A percentile compares a stretch with the other conserved stretches of the same genome.
These are phyloP conservation scores for Debaryomyces hansenii DNA, from an alignment of 805 yeast species.

Conservation along the genomic window DNA sequence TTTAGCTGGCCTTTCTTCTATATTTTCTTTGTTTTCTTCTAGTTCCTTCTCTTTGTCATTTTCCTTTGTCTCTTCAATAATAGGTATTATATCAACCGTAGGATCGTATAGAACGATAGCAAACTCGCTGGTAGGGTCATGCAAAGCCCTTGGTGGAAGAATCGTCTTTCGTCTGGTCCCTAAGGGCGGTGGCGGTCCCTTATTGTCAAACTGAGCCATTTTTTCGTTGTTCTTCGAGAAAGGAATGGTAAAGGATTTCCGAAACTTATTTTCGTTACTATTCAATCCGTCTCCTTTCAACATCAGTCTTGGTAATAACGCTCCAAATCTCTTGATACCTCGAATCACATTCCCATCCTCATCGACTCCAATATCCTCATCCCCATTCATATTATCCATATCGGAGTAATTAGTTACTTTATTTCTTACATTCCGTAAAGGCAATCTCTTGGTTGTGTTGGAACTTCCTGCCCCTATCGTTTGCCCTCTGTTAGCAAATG, in stretches of 20 bases:
- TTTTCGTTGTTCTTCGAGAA: slow-evolving; percentile 40
- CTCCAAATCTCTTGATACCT: slow-evolving; percentile 48
- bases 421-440: slow-evolving; percentile 28
- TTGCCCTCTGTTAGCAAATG: slow-evolving; percentile 39
- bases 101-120: slow-evolving; percentile 97
- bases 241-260: slow-evolving; percentile 58
- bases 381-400: slow-evolving; percentile 2
- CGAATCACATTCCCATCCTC: slow-evolving; percentile 29
- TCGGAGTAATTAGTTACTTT: slow-evolving; percentile 34
- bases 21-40: slow-evolving; percentile 12
- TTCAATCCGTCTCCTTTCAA: slow-evolving; percentile 35
- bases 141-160: slow-evolving; percentile 87
- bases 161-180: slow-evolving; percentile 74
- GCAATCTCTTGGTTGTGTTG: slow-evolving; percentile 12
- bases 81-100: slow-evolving; percentile 65
- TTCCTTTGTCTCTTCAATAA: slow-evolving; percentile 16
- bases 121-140: slow-evolving; percentile 90
- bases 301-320: slow-evolving; percentile 57
- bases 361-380: slow-evolving; percentile 27
- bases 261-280: slow-evolving; percentile 39
- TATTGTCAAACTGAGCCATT: slow-evolving; percentile 27
- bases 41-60: slow-evolving; percentile 12
- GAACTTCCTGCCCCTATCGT: slow-evolving; percentile 7
- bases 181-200: slow-evolving; percentile 71
- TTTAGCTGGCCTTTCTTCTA: slow-evolving; percentile 21